Evolutionary conservation across 148 eudicot genomes (phyloP).

Genomic region (Vaccinium macrocarpon): DNA sequence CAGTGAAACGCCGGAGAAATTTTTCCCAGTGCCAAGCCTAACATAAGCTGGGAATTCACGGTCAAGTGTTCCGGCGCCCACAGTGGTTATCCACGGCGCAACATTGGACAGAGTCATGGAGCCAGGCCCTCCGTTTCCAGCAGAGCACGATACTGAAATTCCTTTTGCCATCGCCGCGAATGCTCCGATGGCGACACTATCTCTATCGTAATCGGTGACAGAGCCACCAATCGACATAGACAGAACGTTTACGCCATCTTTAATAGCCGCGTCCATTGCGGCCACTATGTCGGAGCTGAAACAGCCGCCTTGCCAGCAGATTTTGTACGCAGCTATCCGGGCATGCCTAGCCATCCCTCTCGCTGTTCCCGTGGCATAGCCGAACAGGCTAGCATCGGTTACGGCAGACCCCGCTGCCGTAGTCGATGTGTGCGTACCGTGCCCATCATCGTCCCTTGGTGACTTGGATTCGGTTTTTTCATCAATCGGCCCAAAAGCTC

Average conservation of each 20-base stretch:
- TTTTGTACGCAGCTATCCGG: constrained; percentile 68
- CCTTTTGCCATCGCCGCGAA: constrained; percentile 64
- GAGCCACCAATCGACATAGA: constrained; percentile 79
- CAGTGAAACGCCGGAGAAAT: constrained; percentile 61
- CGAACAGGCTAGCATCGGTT: constrained; percentile 59
- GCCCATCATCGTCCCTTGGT: constrained; percentile 88
- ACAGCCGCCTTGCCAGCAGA: constrained; percentile 82
- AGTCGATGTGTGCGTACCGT: constrained; percentile 90
- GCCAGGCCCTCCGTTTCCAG: constrained; percentile 77
- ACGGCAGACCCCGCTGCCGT: constrained; percentile 78
- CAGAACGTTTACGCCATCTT: constrained; percentile 71
- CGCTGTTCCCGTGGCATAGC: constrained; percentile 73
- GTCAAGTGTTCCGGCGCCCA: constrained; percentile 83
- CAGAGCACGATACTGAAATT: constrained; percentile 66
- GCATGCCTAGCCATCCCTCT: constrained; percentile 82
- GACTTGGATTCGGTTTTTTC: constrained; percentile 60
- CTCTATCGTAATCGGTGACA: constrained; percentile 49
- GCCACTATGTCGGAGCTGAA: constrained; percentile 69
- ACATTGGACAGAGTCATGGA: constrained; percentile 59
- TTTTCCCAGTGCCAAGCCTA: constrained; percentile 60
- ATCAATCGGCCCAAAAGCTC: constrained; percentile 60
- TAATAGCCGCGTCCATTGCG: constrained; percentile 74
- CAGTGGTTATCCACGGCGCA: constrained; percentile 93
- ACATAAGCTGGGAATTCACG: constrained; percentile 71
- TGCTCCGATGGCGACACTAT: constrained; percentile 67